Conservation (phyloP, 2,329 filamentous ascomycete species). For the Rutstroemia sp. region DNA sequence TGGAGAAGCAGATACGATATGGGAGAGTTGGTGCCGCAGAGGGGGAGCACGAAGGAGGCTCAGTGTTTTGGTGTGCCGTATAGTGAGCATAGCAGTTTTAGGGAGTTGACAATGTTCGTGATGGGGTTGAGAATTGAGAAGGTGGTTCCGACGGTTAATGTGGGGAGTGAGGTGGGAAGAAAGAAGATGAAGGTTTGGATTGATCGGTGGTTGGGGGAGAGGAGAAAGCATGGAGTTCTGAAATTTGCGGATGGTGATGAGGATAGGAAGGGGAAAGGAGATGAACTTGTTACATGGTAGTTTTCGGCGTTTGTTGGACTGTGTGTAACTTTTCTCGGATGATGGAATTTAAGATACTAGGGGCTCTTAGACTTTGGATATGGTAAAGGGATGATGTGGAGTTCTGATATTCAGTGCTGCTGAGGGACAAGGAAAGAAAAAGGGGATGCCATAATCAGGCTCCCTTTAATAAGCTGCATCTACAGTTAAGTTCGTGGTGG, state of each 20-base stretch:
- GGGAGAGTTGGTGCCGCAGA: constrained; percentile 68
- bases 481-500: no score
- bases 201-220: constrained; percentile 53
- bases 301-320: not conserved
- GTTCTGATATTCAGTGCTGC: no score
- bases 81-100: constrained; percentile 89
- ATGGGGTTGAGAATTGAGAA: constrained; percentile 81
- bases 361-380: not conserved
- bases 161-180: constrained; percentile 50
- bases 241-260: constrained; percentile 22
- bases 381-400: no score
- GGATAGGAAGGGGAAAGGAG: not conserved
- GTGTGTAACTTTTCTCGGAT: not conserved
- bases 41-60: constrained; percentile 74
- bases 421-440: no score
- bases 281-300: not conserved
- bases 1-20: constrained; percentile 73
- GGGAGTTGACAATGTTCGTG: constrained; percentile 89
- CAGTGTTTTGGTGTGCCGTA: constrained; percentile 94
- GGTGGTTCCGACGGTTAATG: constrained; percentile 89
- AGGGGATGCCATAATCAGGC: no score
- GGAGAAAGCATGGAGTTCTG: constrained; percentile 47
- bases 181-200: constrained; percentile 58
- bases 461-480: no score
- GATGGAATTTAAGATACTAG: not conserved